Base-by-base conservation (phyloP, 2,329 filamentous ascomycete genomes). In the Diaporthe longicolla region DNA sequence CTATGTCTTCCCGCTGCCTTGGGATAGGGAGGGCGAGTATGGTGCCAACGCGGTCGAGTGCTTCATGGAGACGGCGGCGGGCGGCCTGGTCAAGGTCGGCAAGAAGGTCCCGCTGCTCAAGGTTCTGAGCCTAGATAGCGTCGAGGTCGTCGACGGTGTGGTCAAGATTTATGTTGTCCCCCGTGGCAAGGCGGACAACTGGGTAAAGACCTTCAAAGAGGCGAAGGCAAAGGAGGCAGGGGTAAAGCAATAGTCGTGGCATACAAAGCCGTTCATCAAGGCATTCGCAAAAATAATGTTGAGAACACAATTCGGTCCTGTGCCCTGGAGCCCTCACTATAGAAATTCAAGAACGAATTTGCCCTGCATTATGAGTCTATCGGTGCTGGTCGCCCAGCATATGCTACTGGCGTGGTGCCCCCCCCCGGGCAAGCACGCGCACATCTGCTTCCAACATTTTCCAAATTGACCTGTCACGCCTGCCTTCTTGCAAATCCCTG, bases 1-100 rank as follows among this genome's bases (percentile, higher is more conserved):
- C 4, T 98, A 98, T 79, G 92, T 98, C 13, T 90, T 99, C 73
- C 96, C 95, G 3, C 83, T 95, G 79, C 95, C 95, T 17, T 99
- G 97, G 97, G 97, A 98, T 79, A 80, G 82, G 21, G 85, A 88
- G 75, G 83, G 88, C 1, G 91, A 91, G 79, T 98, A 98, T 82
- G 89, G 85, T 0, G 78, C 87, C 1, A 86, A 87, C 0, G 86
- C 84, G 0, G 94, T 98, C 6, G 95, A 98, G 78, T 97, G 94
- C 79, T 98, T 94, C 82, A 93, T 97, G 87, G 95, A 98, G 86
- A 98, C 95, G 0, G 84, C 84, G 5, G 86, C 87, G 0, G 95
- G 95, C 0, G 95, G 95, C 0, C 82, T 99, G 79, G 90, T 98
- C 79, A 98, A 97, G 85, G 92, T 95, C 29, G 96, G 97, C 63